These are phyloP conservation scores for Phoenix roebelenii DNA, from an alignment of 176 grass and related monocot genomes.

Conservation along the genomic window DNA sequence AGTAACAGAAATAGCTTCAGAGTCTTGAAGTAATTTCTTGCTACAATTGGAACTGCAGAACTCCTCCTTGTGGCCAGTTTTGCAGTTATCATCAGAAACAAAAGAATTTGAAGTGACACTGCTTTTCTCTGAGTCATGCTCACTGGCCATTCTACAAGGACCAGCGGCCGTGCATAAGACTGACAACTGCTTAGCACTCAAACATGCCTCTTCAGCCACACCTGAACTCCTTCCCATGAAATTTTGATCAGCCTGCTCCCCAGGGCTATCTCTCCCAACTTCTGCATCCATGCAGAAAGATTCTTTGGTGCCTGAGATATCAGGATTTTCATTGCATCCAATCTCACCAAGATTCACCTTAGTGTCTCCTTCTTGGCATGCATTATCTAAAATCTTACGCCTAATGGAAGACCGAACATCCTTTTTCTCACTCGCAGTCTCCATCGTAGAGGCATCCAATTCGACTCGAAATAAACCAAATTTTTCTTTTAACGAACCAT, in stretches of 20 bases:
- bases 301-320: conserved; percentile 25
- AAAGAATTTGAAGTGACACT: conserved; percentile 18
- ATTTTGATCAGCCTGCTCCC: conserved; percentile 18
- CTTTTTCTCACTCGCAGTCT: conserved; percentile 18
- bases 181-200: not conserved
- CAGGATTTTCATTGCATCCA: conserved; percentile 19
- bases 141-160: conserved; percentile 12
- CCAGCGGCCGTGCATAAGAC: conserved; percentile 19
- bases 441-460: conserved; percentile 10
- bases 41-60: conserved; percentile 11
- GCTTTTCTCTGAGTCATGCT: conserved; percentile 28
- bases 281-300: conserved; percentile 1
- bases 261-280: not conserved
- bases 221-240: conserved; percentile 17
- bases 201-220: conserved; percentile 9
- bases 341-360: too few relatives aligned
- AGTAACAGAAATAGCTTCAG: conserved; percentile 21
- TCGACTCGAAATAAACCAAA: conserved; percentile 7
- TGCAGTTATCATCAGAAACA: conserved; percentile 24
- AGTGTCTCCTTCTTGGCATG: too few relatives aligned
- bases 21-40: conserved; percentile 16
- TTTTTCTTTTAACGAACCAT: conserved; percentile 39
- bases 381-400: conserved; percentile 15
- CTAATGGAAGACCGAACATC: conserved; percentile 18
- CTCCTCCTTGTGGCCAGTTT: conserved; percentile 21